Evolutionary conservation across 1,139 yeast genomes (phyloP), one percentile per base, ranked within the genome.

Genomic region (Lodderomyces pseudojiufengensis): DNA sequence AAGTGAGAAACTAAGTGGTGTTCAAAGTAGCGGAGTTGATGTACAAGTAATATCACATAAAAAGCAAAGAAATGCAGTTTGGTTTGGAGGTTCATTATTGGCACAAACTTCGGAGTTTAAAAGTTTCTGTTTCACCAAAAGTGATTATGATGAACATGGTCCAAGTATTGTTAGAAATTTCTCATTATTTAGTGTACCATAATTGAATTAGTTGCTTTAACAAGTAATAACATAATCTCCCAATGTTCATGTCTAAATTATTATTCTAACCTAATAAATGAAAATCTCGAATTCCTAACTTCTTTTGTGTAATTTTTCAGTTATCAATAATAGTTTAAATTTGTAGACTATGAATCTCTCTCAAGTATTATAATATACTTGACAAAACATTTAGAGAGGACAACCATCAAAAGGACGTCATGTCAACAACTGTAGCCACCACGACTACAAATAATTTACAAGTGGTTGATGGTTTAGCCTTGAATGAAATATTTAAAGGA

Each of bases 61-160:
- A 70, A 85, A 94, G 65, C 99, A 94, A 69, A 78, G 96, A 58
- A 87, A 92, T 55, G 99, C 99, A 7, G 99, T 94, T 41, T 94
- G 98, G 98, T 94, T 90, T 59, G 99, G 99, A 50, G 99, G 98
- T 46, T 85, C 96, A 14, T 70, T 94, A 50, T 75, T 94, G 57
- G 97, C 99, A 1, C 97, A 90, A 65, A 94, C 99, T 13, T 80
- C 95, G 11, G 98, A 92, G 63, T 92, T 92, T 68, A 87, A 84
- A 65, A 81, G 95, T 59, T 88, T 88, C 65, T 92, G 98, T 60
- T 94, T 90, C 70, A 90, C 98, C 33, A 94, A 92, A 70, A 83
- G 84, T 57, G 98, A 92, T 58, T 94, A 94, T 62, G 98, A 92
- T 54, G 99, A 94, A 65, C 83, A 84, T 57, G 99, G 99, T 21